Conservation (phyloP, 768 basidiomycete genomes). For the Boletus vinaceobasis region DNA sequence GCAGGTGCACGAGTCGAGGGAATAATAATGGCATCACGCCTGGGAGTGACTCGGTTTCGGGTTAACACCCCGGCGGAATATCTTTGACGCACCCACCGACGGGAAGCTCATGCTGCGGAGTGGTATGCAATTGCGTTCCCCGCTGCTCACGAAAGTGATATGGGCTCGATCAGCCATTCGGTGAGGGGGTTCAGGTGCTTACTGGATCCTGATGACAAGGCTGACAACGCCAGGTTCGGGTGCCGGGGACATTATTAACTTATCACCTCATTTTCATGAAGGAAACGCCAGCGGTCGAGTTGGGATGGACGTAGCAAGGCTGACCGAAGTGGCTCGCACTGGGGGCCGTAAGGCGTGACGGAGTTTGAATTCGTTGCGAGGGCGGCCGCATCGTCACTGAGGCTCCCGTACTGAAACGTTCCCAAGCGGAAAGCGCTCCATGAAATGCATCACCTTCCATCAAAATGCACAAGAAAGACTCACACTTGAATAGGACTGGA, state of each 20-base stretch:
- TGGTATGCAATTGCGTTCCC: neutral
- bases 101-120: neutral
- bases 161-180: neutral
- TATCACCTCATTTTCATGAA: neutral
- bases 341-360: neutral
- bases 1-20: neutral
- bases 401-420: neutral
- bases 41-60: neutral
- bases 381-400: neutral
- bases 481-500: neutral
- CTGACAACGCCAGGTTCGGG: neutral
- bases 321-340: neutral
- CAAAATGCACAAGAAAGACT: neutral
- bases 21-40: slow-evolving; percentile 7
- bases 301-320: neutral
- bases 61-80: neutral
- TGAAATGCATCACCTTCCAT: neutral
- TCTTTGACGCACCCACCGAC: neutral
- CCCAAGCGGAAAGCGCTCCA: neutral
- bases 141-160: neutral
- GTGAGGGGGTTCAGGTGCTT: too few relatives aligned
- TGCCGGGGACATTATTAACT: neutral
- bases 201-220: too few relatives aligned
- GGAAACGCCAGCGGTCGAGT: neutral
- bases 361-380: neutral